These are phyloP conservation scores for Pseudogymnoascus verrucosus DNA, from an alignment of 2,329 filamentous ascomycete genomes.

Conservation along the genomic window DNA sequence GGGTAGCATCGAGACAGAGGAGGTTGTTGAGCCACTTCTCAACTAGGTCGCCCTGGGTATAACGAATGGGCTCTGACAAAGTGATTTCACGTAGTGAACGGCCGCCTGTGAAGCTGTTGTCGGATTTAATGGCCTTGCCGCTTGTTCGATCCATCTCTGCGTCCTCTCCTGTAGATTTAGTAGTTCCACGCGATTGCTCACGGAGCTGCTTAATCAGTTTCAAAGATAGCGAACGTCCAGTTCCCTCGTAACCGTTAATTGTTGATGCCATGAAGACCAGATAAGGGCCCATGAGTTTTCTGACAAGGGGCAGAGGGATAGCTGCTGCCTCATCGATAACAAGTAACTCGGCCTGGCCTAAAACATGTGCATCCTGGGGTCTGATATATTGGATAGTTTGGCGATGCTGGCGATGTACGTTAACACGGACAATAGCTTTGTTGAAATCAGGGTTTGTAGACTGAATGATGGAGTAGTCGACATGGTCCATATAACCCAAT, in stretches of 20 bases:
- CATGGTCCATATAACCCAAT: slow-evolving; percentile 85
- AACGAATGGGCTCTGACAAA: slow-evolving; percentile 87
- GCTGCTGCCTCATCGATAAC: slow-evolving; percentile 98
- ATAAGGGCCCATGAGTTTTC: slow-evolving; percentile 93
- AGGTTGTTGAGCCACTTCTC: slow-evolving; percentile 96
- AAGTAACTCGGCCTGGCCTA: slow-evolving; percentile 89
- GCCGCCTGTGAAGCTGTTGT: slow-evolving; percentile 52
- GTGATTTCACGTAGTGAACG: slow-evolving; percentile 87
- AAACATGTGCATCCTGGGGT: slow-evolving; percentile 87
- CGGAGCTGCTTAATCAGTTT: slow-evolving; percentile 96
- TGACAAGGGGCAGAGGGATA: slow-evolving; percentile 84
- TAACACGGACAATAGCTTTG: slow-evolving; percentile 95
- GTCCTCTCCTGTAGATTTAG: slow-evolving; percentile 46
- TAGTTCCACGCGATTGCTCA: slow-evolving; percentile 71
- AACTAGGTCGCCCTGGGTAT: slow-evolving; percentile 80
- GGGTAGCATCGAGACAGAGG: slow-evolving; percentile 85
- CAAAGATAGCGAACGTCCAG: slow-evolving; percentile 84
- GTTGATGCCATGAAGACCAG: slow-evolving; percentile 99
- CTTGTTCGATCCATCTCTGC: slow-evolving; percentile 70
- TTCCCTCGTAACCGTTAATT: slow-evolving; percentile 98
- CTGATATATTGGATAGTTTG: slow-evolving; percentile 99
- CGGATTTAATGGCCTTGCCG: slow-evolving; percentile 62
- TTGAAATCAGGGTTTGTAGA: slow-evolving; percentile 98
- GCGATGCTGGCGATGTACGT: slow-evolving; percentile 87
- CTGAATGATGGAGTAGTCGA: slow-evolving; percentile 96